Base-by-base conservation (phyloP, 352 stramenopile species). In the Phytophthora pisi region DNA sequence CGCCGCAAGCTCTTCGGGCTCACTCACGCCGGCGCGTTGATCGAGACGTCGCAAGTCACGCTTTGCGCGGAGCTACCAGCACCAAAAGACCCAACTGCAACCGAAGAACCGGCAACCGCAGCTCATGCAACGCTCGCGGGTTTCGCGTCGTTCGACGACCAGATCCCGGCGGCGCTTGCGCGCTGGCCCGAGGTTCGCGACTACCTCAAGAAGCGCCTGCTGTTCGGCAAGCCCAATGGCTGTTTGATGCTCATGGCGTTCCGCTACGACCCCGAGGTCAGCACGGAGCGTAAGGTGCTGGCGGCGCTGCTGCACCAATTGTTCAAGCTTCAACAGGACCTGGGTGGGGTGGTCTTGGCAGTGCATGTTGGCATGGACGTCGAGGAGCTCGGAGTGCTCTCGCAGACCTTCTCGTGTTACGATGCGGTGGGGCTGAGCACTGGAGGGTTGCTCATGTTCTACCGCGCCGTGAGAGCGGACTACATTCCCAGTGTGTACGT, bases 61-160 rank as follows among this genome's bases (percentile, higher is more conserved):
- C 68, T 90, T 18, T 88, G 75, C 30, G 81, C 73, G 4, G 66
- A 78, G 30, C 20, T 9, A n/a, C 20, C 31, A 3, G 51, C 30
- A n/a, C 6, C 20, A 11, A 70, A 30, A 4, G 23, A 57, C 18
- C 38, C 26, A 23, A 31, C 38, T 52, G 23, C n/a, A 30, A 8
- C 38, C 18, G 59, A 60, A 18, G 50, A 52, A 45, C 15, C 15
- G 28, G 8, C 47, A 20, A 23, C 20, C 49, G 26, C 40, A 7
- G 18, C 15, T 26, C 23, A 42, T 28, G 49, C 18, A n/a, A 77
- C 60, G 34, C 26, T 79, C 8, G 67, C 85, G 2, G 85, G 72
- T 10, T 93, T 93, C 36, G 78, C 82, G 11, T 81, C 79, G 11
- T 88, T 93, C 24, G 83, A 91, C 40, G 78, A 90, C 54, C 74